Evolutionary conservation across 257 asterid genomes (phyloP).

Genomic region (Przewalskia tangutica): DNA sequence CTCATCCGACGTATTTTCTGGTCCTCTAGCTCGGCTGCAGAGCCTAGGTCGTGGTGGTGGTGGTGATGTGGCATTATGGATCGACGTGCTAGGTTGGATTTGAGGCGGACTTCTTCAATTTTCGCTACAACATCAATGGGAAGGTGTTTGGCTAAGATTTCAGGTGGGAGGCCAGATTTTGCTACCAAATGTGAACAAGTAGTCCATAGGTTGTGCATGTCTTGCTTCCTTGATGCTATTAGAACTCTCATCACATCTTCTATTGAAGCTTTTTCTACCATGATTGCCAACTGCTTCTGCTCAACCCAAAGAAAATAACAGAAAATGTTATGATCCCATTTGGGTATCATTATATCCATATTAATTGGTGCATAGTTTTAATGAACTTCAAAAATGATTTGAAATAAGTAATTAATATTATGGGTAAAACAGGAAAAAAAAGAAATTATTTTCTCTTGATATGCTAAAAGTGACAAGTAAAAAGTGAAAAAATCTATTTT

Average conservation of each 20-base stretch:
- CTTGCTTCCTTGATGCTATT: slow-evolving; percentile 86
- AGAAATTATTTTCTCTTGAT: too few species aligned
- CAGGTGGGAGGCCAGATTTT: slow-evolving; percentile 89
- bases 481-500: too few species aligned
- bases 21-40: slow-evolving; percentile 70
- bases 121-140: slow-evolving; percentile 81
- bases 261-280: slow-evolving; percentile 90
- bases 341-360: too few species aligned
- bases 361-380: too few species aligned
- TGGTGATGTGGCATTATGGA: slow-evolving; percentile 45
- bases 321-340: too few species aligned
- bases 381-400: too few species aligned
- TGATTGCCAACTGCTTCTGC: slow-evolving; percentile 77
- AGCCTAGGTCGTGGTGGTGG: slow-evolving; percentile 30
- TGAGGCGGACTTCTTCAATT: slow-evolving; percentile 86
- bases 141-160: slow-evolving; percentile 70
- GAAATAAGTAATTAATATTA: too few species aligned
- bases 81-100: slow-evolving; percentile 57
- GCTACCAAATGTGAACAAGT: slow-evolving; percentile 87
- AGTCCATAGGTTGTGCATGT: slow-evolving; percentile 77
- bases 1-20: slow-evolving; percentile 84
- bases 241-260: slow-evolving; percentile 92
- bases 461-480: too few species aligned
- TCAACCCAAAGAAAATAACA: neutral
- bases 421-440: too few species aligned